phyloP scores from a whole-genome alignment of 2,329 filamentous ascomycete species.

The Chaetoscypha palmicola region DNA sequence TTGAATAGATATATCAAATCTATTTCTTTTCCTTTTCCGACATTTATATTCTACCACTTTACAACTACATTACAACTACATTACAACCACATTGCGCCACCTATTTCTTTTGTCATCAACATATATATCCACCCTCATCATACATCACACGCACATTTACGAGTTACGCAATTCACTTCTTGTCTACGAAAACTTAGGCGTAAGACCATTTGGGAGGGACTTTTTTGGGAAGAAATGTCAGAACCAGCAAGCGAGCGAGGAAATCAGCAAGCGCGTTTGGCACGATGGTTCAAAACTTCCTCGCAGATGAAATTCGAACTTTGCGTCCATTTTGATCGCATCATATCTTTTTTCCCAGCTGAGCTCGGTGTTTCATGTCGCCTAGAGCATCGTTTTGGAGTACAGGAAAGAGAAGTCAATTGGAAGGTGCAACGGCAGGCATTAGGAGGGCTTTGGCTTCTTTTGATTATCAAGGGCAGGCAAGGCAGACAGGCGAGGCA shows the following conservation, averaged over 20 bases:
- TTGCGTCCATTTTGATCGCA: too few relatives aligned
- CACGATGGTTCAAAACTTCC: too few relatives aligned
- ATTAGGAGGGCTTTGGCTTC: too few relatives aligned
- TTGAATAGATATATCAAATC: slow-evolving; percentile 35
- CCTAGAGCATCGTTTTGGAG: background rate
- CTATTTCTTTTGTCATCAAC: slow-evolving; percentile 11
- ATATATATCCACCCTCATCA: slow-evolving; percentile 1
- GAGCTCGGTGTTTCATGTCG: slow-evolving; percentile 6
- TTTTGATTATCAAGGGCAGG: too few relatives aligned
- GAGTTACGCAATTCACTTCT: slow-evolving; percentile 26
- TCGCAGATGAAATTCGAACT: too few relatives aligned
- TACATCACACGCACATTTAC: slow-evolving; percentile 14
- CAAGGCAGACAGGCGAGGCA: background rate
- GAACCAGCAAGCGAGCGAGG: too few relatives aligned
- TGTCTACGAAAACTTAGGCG: slow-evolving; percentile 18
- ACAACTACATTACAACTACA: background rate
- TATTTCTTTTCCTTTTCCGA: background rate
- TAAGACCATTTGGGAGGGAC: slow-evolving; percentile 5
- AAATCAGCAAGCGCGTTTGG: too few relatives aligned
- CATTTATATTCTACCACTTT: too few relatives aligned
- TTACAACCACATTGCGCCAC: slow-evolving; percentile 1
- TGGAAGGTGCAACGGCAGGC: too few relatives aligned
- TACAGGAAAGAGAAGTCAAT: too few relatives aligned
- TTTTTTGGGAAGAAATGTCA: background rate
- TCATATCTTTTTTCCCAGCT: too few relatives aligned